phyloP scores from a whole-genome alignment of 176 grass and related monocot species.

The Dendrocalamus sinicus region DNA sequence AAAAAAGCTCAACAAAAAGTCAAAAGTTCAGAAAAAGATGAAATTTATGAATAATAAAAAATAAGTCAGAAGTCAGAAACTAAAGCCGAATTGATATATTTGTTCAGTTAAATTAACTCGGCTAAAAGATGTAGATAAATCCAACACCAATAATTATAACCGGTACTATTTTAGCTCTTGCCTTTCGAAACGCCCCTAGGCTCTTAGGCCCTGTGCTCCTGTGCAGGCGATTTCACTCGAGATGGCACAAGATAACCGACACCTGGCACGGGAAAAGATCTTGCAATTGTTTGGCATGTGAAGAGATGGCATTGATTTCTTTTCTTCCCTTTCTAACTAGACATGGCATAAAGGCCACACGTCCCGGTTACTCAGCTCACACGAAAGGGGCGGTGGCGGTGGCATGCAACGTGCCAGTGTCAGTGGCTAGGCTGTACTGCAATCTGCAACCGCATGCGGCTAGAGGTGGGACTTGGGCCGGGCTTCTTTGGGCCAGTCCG shows the following conservation, averaged over 20 bases:
- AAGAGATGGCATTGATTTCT: constrained; percentile 13
- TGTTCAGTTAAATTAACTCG: no score
- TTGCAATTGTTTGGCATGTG: neutral
- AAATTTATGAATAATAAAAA: no score
- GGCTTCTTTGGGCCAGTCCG: no score
- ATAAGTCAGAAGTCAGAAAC: no score
- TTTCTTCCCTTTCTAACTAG: neutral
- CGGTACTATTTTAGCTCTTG: no score
- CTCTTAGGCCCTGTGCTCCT: constrained; percentile 38
- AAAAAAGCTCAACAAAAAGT: no score
- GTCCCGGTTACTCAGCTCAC: neutral
- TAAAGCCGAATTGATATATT: no score
- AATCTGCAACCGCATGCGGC: neutral
- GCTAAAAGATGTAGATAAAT: no score
- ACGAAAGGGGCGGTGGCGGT: neutral
- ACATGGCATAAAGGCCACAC: constrained; percentile 7
- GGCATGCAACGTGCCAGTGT: constrained; percentile 47
- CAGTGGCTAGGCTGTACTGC: constrained; percentile 2
- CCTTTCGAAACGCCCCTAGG: no score
- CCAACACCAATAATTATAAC: no score
- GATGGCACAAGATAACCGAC: neutral
- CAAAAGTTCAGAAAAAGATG: no score
- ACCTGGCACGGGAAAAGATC: constrained; percentile 2
- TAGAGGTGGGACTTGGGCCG: no score
- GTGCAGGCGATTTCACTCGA: constrained; percentile 37